Evolutionary conservation across 495 filamentous ascomycete genomes (phyloP), one percentile per base, ranked within the genome.

Genomic region (Parmelia sp.): DNA sequence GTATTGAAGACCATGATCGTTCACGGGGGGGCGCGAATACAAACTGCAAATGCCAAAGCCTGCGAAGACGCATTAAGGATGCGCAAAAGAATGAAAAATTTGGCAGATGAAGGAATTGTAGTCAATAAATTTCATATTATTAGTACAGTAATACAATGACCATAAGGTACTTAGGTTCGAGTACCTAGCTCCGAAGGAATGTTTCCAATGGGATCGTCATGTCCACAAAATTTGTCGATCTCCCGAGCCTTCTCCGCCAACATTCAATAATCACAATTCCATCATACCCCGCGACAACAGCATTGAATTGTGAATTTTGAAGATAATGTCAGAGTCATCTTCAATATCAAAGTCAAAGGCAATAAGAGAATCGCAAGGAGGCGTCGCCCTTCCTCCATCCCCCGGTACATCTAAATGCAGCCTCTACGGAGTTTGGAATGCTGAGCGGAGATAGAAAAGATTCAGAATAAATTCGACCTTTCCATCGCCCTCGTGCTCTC

Each of bases 401-500:
- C 33, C 63, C 40, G 69, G 69, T 69, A 68, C 25, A 33, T 31
- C 4, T 23, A 14, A 14, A 9, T 23, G 7, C n/a, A 12, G 23
- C 21, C 7, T n/a, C 19, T 27, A 66, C 53, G 31, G 3, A 35
- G 19, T 55, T 33, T 21, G 23, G 11, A 10, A 39, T 51, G 33
- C 67, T 69, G 51, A 69, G 44, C 9, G 25, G 27, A 19, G 21
- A 29, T 42, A 73, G 71, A 73, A 42, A 71, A 71, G 61, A 72
- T 72, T n/a, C 68, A 73, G 53, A 63, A 66, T 70, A 85, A 85
- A 70, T 90, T 94, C 78, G 91, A 95, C 69, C 85, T 91, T 69
- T 89, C 83, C 66, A 86, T 96, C 65, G 88, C 90, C 61, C 84
- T 93, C 65, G 75, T 85, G 27, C 82, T 96, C 55, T 82, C 90